Conservation (phyloP, 2,329 filamentous ascomycete genomes). For the Xylaria sp. region DNA sequence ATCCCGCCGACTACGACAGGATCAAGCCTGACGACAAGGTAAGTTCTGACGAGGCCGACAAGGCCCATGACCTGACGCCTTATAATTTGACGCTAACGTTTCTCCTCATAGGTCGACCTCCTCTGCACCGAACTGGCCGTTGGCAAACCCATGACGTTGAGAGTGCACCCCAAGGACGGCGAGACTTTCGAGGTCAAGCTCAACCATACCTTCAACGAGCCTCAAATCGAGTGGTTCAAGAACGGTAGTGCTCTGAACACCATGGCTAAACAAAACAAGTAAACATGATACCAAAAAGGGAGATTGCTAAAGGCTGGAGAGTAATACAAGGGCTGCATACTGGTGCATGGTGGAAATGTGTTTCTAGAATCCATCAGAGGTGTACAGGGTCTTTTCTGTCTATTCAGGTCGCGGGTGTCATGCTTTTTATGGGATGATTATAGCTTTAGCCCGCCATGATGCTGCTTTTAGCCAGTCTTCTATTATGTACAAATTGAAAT, state of each 20-base stretch:
- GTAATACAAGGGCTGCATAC: constrained; percentile 43
- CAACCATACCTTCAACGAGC: constrained; percentile 96
- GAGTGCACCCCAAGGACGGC: constrained; percentile 91
- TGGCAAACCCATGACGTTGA: constrained; percentile 91
- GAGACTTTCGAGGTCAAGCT: constrained; percentile 83
- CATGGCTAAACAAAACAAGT: constrained; percentile 79
- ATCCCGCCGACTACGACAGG: constrained; percentile 98
- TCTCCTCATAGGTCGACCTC: constrained; percentile 72
- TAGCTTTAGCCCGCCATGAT: constrained; percentile 45
- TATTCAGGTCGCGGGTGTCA: constrained; percentile 46
- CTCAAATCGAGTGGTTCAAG: constrained; percentile 99
- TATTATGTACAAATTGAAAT: constrained; percentile 54
- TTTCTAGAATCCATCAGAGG: constrained; percentile 48
- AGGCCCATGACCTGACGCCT: not conserved
- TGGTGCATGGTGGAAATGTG: constrained; percentile 50
- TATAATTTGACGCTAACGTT: constrained; percentile 41
- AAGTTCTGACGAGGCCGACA: constrained; percentile 41
- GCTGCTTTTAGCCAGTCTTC: constrained; percentile 45
- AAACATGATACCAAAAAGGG: constrained; percentile 43
- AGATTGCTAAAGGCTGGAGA: constrained; percentile 29
- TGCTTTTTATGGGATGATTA: constrained; percentile 46
- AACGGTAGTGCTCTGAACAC: constrained; percentile 98
- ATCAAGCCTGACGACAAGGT: constrained; percentile 90
- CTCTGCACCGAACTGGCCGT: constrained; percentile 89
- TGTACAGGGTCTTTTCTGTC: constrained; percentile 47